Percentiles rank a stretch among this genome's conserved stretches.
Evolutionary conservation across 2,329 filamentous ascomycete genomes (phyloP).

Genomic region (Aureobasidium mangrovei): DNA sequence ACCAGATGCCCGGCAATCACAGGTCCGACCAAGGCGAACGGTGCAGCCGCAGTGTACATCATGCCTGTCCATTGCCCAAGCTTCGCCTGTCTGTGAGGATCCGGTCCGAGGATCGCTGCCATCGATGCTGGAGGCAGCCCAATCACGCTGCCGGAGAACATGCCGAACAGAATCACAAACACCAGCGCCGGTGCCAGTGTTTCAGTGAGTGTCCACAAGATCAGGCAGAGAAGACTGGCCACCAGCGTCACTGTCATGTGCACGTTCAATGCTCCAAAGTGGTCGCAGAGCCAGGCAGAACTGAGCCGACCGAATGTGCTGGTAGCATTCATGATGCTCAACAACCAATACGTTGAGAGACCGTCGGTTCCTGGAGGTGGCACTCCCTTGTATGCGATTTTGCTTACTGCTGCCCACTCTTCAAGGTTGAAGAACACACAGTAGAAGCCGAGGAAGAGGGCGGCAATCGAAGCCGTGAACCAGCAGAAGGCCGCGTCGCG

Average conservation of each 20-base stretch:
- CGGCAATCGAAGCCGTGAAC: constrained; percentile 37
- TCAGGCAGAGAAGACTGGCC: constrained; percentile 34
- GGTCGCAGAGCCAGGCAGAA: constrained; percentile 38
- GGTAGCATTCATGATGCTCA: constrained; percentile 42
- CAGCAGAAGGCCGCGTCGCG: constrained; percentile 35
- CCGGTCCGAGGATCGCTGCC: constrained; percentile 35
- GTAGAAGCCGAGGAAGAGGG: constrained; percentile 45
- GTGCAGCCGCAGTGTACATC: constrained; percentile 41
- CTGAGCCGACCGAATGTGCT: constrained; percentile 40
- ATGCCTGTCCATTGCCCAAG: constrained; percentile 46
- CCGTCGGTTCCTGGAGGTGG: constrained; percentile 15
- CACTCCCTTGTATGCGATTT: constrained; percentile 32
- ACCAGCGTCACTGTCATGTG: constrained; percentile 36
- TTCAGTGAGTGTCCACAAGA: constrained; percentile 36
- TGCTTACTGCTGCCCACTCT: constrained; percentile 40
- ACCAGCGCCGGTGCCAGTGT: constrained; percentile 33
- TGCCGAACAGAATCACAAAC: constrained; percentile 42
- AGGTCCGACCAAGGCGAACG: constrained; percentile 39
- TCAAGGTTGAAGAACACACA: constrained; percentile 46
- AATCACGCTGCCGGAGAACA: constrained; percentile 42
- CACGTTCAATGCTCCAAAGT: constrained; percentile 37
- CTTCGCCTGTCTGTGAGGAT: constrained; percentile 27
- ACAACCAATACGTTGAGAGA: constrained; percentile 40
- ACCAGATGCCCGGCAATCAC: constrained; percentile 41
- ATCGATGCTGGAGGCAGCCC: constrained; percentile 43